Evolutionary conservation across 768 basidiomycete genomes (phyloP).

Genomic region (Trametes sanguinea): DNA sequence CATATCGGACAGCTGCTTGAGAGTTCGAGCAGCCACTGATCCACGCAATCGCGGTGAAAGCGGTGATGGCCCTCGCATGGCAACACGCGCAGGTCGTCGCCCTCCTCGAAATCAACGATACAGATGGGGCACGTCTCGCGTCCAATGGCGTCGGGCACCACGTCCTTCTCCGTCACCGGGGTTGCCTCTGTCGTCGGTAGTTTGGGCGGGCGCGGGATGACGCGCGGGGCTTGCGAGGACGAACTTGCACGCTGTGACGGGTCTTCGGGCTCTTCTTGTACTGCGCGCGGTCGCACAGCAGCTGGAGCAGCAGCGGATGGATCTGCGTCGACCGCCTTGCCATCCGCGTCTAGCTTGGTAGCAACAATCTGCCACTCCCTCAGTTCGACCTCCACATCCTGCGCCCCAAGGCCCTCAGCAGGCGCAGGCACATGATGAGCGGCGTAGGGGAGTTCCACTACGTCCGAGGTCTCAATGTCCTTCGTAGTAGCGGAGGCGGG

Average conservation of each 20-base stretch:
- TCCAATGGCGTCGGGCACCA: constrained; percentile 68
- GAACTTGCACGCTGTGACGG: constrained; percentile 12
- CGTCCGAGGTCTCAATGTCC: constrained; percentile 35
- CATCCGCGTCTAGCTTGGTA: background rate
- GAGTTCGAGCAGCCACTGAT: constrained; percentile 85
- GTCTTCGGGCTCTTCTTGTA: background rate
- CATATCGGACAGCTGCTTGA: constrained; percentile 93
- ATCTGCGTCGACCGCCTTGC: background rate
- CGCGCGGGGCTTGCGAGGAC: constrained; percentile 2
- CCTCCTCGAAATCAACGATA: constrained; percentile 90
- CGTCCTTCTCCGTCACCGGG: constrained; percentile 35
- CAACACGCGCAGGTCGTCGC: constrained; percentile 86
- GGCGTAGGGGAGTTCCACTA: background rate
- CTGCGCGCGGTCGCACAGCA: background rate
- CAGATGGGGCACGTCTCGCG: constrained; percentile 94
- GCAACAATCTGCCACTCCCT: constrained; percentile 12
- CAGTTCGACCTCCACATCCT: constrained; percentile 13
- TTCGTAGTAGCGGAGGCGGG: constrained; percentile 24
- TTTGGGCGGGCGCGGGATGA: constrained; percentile 19
- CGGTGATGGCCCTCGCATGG: constrained; percentile 91
- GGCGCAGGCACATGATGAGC: background rate
- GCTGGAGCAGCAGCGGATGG: background rate
- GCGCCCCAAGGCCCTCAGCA: background rate
- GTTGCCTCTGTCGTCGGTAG: constrained; percentile 14
- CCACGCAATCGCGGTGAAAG: constrained; percentile 90